Percentiles rank a stretch among this genome's conserved stretches.
Conservation (phyloP, 1,284 basidiomycete species). For the Irpex lacteus region DNA sequence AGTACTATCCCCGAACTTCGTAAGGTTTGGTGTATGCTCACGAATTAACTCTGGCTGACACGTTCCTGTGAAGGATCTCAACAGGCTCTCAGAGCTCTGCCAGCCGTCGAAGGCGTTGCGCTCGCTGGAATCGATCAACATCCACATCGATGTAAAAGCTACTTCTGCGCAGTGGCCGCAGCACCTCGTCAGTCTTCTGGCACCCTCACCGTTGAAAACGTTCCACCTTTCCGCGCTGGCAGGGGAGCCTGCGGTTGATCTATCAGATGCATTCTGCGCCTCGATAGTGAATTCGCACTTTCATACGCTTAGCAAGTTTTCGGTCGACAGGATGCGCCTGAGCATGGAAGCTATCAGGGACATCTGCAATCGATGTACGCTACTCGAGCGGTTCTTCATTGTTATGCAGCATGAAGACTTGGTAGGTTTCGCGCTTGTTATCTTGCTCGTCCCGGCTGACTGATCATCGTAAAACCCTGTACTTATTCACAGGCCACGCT, state of each 20-base stretch:
- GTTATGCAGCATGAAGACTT: slow-evolving; percentile 45
- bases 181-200: slow-evolving; percentile 37
- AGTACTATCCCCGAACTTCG: slow-evolving; percentile 59
- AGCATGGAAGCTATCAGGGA: slow-evolving; percentile 44
- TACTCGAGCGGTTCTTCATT: slow-evolving; percentile 61
- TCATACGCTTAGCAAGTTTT: slow-evolving; percentile 50
- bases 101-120: slow-evolving; percentile 33
- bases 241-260: slow-evolving; percentile 31
- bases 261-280: slow-evolving; percentile 48
- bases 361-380: slow-evolving; percentile 50
- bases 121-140: slow-evolving; percentile 51
- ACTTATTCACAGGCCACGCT: slow-evolving; percentile 35
- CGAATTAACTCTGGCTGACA: background rate
- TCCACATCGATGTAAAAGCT: background rate
- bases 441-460: slow-evolving; percentile 5
- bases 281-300: slow-evolving; percentile 49
- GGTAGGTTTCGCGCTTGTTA: slow-evolving; percentile 33
- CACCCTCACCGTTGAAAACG: slow-evolving; percentile 44
- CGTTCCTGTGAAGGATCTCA: slow-evolving; percentile 43
- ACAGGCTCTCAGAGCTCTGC: slow-evolving; percentile 41
- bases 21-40: slow-evolving; percentile 30
- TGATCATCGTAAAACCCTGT: slow-evolving; percentile 4
- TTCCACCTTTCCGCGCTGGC: slow-evolving; percentile 64
- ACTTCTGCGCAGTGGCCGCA: background rate
- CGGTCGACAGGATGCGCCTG: slow-evolving; percentile 61